Conservation (phyloP, 768 basidiomycete species). For the Dendrothele bispora region DNA sequence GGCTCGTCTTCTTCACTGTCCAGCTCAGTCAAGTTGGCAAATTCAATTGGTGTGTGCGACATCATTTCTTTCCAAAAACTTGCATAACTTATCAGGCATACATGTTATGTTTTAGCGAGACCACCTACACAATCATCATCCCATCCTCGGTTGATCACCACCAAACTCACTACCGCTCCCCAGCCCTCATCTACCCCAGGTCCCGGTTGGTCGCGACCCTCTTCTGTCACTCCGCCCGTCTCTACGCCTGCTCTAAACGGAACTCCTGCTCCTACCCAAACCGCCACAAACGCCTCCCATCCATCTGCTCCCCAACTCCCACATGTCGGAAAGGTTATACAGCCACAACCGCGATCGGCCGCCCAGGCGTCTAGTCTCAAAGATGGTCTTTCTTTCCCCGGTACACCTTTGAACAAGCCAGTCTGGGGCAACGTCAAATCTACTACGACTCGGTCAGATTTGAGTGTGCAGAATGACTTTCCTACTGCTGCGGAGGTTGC, state of each 20-base stretch:
- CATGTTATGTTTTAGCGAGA: constrained; percentile 44
- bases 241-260: constrained; percentile 37
- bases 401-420: constrained; percentile 31
- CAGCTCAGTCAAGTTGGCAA: constrained; percentile 48
- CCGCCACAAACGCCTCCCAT: constrained; percentile 25
- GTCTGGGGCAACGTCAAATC: constrained; percentile 72
- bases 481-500: constrained; percentile 97
- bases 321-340: constrained; percentile 66
- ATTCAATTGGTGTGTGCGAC: constrained; percentile 49
- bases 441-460: constrained; percentile 39
- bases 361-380: constrained; percentile 7
- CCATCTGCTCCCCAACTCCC: constrained; percentile 50
- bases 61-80: constrained; percentile 2
- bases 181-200: constrained; percentile 56
- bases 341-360: constrained; percentile 54
- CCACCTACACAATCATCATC: constrained; percentile 55
- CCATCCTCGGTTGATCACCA: constrained; percentile 82
- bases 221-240: constrained; percentile 66
- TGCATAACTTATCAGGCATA: constrained; percentile 8
- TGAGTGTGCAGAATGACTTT: constrained; percentile 66
- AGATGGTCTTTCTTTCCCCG: constrained; percentile 8
- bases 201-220: constrained; percentile 78
- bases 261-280: constrained; percentile 32
- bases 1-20: constrained; percentile 44
- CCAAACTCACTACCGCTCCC: constrained; percentile 77